Evolutionary conservation across 495 filamentous ascomycete species (phyloP).

Genomic region (Podospora bellae-mahoneyi): DNA sequence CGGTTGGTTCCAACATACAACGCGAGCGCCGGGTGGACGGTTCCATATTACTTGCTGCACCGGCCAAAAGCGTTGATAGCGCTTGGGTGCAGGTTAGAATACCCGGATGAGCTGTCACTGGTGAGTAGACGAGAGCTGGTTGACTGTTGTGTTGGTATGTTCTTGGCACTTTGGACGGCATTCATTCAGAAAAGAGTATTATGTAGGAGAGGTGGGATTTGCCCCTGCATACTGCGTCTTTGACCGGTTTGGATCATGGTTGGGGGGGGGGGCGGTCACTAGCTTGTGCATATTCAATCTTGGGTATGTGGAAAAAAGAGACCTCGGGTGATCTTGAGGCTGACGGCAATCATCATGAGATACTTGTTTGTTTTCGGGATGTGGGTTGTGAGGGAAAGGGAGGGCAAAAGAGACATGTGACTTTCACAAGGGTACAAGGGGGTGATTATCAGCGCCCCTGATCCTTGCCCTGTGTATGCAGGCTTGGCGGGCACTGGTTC

Average conservation of each 20-base stretch:
- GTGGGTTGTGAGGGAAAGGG: background rate
- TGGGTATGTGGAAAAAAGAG: background rate
- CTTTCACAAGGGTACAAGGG: background rate
- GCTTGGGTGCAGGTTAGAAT: background rate
- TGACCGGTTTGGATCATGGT: background rate
- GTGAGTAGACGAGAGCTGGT: background rate
- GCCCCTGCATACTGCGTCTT: conserved; percentile 4
- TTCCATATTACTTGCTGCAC: background rate
- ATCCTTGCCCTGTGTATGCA: background rate
- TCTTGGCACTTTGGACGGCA: background rate
- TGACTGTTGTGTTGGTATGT: background rate
- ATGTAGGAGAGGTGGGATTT: background rate
- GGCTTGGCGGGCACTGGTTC: background rate
- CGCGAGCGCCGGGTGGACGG: background rate
- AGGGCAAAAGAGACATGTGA: background rate
- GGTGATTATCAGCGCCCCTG: background rate
- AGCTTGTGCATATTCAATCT: background rate
- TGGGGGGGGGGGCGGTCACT: too few species aligned
- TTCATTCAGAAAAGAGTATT: background rate
- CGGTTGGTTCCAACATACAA: background rate
- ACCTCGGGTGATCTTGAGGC: background rate
- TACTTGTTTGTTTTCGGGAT: too few species aligned
- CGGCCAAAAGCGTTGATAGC: background rate
- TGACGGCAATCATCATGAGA: background rate
- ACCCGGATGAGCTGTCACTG: background rate